Evolutionary conservation across 352 stramenopile genomes (phyloP), one percentile per base, ranked within the genome.

Genomic region (Phytophthora aleatoria): DNA sequence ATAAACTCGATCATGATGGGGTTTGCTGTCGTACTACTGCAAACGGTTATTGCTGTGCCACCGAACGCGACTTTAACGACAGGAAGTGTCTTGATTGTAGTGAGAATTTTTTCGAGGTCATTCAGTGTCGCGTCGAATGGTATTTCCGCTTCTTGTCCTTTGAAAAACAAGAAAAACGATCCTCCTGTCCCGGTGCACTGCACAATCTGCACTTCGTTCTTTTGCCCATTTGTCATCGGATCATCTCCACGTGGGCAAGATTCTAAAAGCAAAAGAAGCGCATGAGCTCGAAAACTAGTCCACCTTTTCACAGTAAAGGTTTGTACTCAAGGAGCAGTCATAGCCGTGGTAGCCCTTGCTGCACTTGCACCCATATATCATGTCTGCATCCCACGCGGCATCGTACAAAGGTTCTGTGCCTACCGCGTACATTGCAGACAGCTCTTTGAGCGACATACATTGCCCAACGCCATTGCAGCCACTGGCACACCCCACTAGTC

Each of bases 311-410:
- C n/a, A 5, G 5, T 31, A 43, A 33, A 24, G 3, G n/a, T 20
- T 33, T 64, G 39, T 71, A 85, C 85, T 61, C 44, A 83, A 73
- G 0, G 83, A 91, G 79, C 92, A 98, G 61, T 97, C 91, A 57
- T 84, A 94, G 33, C 82, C 90, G 28, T 83, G 71, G 16, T 72
- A 93, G 1, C 90, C 91, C 38, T 79, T 79, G 15, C 92, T 83
- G 61, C 94, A 98, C 13, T 88, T 72, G 70, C 94, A 98, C 1
- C 91, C 92, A 50, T 90, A 90, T 15, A 97, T 88, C 81, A 89
- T 90, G 7, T 90, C 69, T 1, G 81, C 81, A 30, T 94, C 85
- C 83, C 83, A 94, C 0, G 69, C 51, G 1, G 42, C 54, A 0
- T 85, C 70, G 45, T 94, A 92, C 0, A 86, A 61, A 2, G 71